Conservation (phyloP, 306 rosid species). For the Calophaca sinica region DNA sequence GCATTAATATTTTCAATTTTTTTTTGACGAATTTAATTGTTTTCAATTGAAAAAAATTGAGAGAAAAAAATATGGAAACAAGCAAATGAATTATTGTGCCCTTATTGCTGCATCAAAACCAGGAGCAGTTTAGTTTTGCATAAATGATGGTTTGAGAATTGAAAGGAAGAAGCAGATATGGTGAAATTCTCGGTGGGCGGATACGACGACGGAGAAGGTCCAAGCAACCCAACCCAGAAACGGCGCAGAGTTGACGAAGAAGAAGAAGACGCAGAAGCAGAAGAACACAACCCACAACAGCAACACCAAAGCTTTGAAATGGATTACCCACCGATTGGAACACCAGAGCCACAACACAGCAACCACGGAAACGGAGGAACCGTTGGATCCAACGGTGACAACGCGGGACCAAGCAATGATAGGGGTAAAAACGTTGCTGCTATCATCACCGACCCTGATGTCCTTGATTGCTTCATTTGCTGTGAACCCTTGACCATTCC, state of each 20-base stretch:
- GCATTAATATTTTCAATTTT: too few relatives aligned
- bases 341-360: constrained; percentile 15
- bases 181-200: constrained; percentile 73
- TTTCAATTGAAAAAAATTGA: too few relatives aligned
- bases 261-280: not conserved
- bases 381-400: constrained; percentile 22
- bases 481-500: constrained; percentile 68
- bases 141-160: not conserved
- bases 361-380: constrained; percentile 22
- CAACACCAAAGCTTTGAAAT: constrained; percentile 25
- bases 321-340: constrained; percentile 3
- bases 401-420: not conserved
- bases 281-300: not conserved
- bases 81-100: too few relatives aligned
- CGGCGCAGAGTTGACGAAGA: constrained; percentile 43
- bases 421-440: constrained; percentile 47
- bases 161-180: constrained; percentile 41
- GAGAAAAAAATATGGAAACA: too few relatives aligned
- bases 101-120: not conserved
- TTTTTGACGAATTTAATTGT: too few relatives aligned
- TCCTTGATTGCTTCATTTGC: constrained; percentile 85
- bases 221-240: constrained; percentile 57
- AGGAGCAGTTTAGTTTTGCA: not conserved
- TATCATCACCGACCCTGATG: constrained; percentile 71
- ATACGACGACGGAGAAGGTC: constrained; percentile 68